phyloP scores from a whole-genome alignment of 1,284 basidiomycete species.

The Takashimella tepidaria region DNA sequence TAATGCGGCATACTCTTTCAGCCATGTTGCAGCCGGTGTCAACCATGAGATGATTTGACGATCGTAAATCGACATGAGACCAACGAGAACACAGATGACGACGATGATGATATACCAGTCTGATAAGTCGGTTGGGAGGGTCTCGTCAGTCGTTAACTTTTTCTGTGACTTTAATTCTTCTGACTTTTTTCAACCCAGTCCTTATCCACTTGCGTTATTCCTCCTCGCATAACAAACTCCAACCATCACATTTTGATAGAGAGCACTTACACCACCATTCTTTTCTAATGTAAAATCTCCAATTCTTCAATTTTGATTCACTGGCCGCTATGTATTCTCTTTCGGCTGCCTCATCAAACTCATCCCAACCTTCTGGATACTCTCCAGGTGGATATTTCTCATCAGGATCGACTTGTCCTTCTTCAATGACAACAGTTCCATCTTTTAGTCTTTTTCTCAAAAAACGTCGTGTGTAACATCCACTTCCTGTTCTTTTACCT shows the following conservation, averaged over 20 bases:
- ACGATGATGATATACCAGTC: constrained; percentile 52
- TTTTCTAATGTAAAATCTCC: constrained; percentile 54
- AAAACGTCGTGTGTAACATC: background rate
- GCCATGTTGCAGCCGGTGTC: constrained; percentile 59
- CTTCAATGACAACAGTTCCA: background rate
- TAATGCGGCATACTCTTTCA: constrained; percentile 61
- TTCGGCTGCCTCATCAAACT: background rate
- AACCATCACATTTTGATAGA: background rate
- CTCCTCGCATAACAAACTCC: background rate
- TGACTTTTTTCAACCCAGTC: no score
- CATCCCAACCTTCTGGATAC: background rate
- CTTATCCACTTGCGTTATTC: no score
- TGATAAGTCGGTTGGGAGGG: no score
- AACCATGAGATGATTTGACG: constrained; percentile 61
- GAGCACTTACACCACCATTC: constrained; percentile 53
- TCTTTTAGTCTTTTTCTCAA: background rate
- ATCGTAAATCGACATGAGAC: constrained; percentile 62
- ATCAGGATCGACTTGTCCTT: background rate
- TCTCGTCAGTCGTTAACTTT: no score
- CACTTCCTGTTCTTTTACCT: background rate
- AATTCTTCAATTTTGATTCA: constrained; percentile 47
- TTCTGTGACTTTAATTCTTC: no score
- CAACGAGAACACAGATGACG: constrained; percentile 51
- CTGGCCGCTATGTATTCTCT: background rate
- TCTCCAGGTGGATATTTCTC: background rate